phyloP scores from a whole-genome alignment of 306 rosid species.

The Sophora flavescens region DNA sequence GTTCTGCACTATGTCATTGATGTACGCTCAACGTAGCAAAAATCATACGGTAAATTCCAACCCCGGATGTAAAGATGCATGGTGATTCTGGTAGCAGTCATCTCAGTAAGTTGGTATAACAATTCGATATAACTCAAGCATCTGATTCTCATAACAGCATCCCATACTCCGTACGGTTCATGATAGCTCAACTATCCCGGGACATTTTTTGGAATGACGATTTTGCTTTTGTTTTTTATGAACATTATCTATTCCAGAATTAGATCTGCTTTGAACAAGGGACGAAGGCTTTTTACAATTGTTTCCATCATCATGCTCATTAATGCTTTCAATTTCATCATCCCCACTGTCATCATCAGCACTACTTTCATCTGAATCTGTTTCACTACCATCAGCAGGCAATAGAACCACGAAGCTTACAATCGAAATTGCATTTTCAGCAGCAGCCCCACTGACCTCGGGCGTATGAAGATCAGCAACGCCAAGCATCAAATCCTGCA shows the following conservation, averaged over 20 bases:
- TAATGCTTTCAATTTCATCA: constrained; percentile 29
- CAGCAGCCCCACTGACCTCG: constrained; percentile 92
- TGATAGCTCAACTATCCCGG: too few relatives aligned
- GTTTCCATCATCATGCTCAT: constrained; percentile 22
- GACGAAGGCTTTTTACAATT: constrained; percentile 36
- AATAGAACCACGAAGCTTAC: constrained; percentile 63
- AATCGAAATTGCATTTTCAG: constrained; percentile 74
- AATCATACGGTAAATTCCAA: too few relatives aligned
- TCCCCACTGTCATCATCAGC: constrained; percentile 43
- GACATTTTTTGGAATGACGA: constrained; percentile 44
- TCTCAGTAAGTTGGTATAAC: too few relatives aligned
- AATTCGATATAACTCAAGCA: too few relatives aligned
- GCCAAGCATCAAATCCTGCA: constrained; percentile 89
- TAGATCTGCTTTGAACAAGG: constrained; percentile 36
- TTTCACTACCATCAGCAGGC: constrained; percentile 53
- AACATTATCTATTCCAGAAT: constrained; percentile 34
- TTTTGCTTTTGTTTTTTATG: constrained; percentile 43
- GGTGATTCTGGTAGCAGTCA: too few relatives aligned
- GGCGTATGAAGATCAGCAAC: constrained; percentile 87
- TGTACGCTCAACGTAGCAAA: too few relatives aligned
- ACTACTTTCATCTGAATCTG: constrained; percentile 63
- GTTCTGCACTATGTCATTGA: too few relatives aligned
- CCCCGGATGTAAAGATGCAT: too few relatives aligned
- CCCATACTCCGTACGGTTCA: too few relatives aligned
- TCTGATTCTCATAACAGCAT: too few relatives aligned